Evolutionary conservation across 495 filamentous ascomycete species (phyloP), one percentile per base, ranked within the genome.

Genomic region (Lasiosphaeriaceae sp.): DNA sequence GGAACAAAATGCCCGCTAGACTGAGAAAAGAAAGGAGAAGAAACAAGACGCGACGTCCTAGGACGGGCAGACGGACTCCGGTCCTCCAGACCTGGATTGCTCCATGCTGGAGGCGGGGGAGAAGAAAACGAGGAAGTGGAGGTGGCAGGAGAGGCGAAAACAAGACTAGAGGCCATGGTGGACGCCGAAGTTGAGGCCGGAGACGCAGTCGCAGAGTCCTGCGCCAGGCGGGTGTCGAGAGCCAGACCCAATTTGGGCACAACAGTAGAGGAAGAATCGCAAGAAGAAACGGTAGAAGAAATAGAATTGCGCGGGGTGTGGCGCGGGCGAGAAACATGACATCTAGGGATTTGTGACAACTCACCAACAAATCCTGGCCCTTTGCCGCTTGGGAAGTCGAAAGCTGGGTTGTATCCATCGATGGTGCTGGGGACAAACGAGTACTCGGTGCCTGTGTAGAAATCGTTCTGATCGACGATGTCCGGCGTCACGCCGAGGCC

Each of bases 361-460:
- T 86, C 83, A 96, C 92, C 90, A 75, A 96, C 87, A 77, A 82
- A 92, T 50, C 72, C 72, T 47, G 71, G 67, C 47, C 55, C 61
- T 52, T 80, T 80, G 57, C 74, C 71, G 26, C 75, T 60, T 39
- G 77, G 64, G 61, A 88, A 90, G 55, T 87, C 87, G 61, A 83
- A 84, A 60, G 71, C 69, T 34, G 74, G 57, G 75, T 57, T 79
- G 74, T 69, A 78, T 74, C 77, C 75, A 50, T 77, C 75, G 55
- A 76, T 71, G 54, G 64, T 67, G 62, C 64, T 77, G 26, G 68
- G 75, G 54, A 74, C 57, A 65, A 70, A 80, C 52, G 71, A 77
- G 60, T 84, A 82, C 56, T 88, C 86, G 62, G 80, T 79, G 66
- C 77, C 77, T 44, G 68, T 70, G 54, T 73, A 74, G 64, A 84